Evolutionary conservation across 2,329 filamentous ascomycete genomes (phyloP).

Genomic region (Amphichorda felina): DNA sequence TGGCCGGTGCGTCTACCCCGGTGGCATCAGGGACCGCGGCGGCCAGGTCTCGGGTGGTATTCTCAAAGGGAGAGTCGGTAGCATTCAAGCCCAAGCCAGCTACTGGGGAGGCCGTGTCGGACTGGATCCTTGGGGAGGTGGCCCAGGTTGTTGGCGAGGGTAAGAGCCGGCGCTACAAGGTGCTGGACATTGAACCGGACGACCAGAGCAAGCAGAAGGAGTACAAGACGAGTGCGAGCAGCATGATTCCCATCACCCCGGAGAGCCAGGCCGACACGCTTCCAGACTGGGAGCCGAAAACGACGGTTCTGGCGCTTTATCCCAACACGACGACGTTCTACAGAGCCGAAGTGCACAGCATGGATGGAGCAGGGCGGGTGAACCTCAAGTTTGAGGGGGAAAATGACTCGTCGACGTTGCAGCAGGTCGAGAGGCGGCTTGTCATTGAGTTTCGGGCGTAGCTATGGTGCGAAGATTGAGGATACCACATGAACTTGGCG

Average conservation of each 20-base stretch:
- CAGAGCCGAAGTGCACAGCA: constrained; percentile 68
- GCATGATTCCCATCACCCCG: constrained; percentile 65
- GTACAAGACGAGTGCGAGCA: constrained; percentile 61
- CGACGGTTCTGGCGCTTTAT: constrained; percentile 66
- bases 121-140: constrained; percentile 70
- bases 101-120: constrained; percentile 32
- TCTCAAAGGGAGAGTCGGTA: constrained; percentile 51
- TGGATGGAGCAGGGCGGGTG: constrained; percentile 42
- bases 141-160: constrained; percentile 64
- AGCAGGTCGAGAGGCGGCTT: constrained; percentile 64
- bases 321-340: constrained; percentile 81
- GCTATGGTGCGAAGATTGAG: constrained; percentile 1
- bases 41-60: constrained; percentile 29
- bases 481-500: too few relatives aligned
- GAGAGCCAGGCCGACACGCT: constrained; percentile 34
- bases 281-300: constrained; percentile 52
- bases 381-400: constrained; percentile 70
- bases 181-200: constrained; percentile 70
- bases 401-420: constrained; percentile 60
- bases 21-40: constrained; percentile 2
- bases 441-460: constrained; percentile 57
- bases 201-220: constrained; percentile 53
- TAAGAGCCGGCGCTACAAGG: constrained; percentile 67
- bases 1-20: constrained; percentile 9
- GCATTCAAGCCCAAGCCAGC: constrained; percentile 50